These are phyloP conservation scores for Pleurotus citrinopileatus DNA, from an alignment of 768 basidiomycete species.

Conservation along the genomic window DNA sequence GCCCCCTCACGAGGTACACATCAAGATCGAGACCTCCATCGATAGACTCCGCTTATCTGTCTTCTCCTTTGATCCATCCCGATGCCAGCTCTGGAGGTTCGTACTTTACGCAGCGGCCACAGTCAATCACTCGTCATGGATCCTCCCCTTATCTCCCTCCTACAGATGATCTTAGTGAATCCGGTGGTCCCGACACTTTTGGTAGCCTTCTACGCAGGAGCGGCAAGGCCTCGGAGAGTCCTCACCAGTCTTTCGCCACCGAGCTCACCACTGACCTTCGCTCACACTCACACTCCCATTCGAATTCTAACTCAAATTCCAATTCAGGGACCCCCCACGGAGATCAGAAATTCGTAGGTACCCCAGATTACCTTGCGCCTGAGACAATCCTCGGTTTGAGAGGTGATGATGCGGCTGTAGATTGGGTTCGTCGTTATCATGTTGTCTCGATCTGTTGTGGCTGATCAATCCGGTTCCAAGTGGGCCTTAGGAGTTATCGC, in stretches of 20 bases:
- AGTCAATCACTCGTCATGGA: constrained; percentile 54
- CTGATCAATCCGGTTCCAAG: constrained; percentile 36
- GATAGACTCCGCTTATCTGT: constrained; percentile 74
- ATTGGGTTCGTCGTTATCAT: constrained; percentile 73
- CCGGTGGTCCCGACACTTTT: constrained; percentile 78
- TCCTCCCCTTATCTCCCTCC: constrained; percentile 65
- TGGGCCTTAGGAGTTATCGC: constrained; percentile 99
- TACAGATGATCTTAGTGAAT: constrained; percentile 84
- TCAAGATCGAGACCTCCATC: constrained; percentile 82
- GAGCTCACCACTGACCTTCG: constrained; percentile 82
- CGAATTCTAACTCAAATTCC: constrained; percentile 29
- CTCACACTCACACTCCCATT: constrained; percentile 51
- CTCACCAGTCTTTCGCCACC: constrained; percentile 82
- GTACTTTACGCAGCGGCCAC: constrained; percentile 74
- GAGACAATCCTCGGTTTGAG: constrained; percentile 94
- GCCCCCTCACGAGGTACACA: constrained; percentile 49
- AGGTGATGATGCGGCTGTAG: constrained; percentile 92
- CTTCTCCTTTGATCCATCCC: constrained; percentile 67
- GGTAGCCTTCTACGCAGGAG: constrained; percentile 51
- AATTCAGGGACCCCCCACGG: constrained; percentile 68
- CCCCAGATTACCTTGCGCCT: constrained; percentile 95
- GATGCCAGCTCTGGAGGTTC: constrained; percentile 64
- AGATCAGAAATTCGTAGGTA: constrained; percentile 95
- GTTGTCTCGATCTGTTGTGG: constrained; percentile 8
- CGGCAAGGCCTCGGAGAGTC: constrained; percentile 63